Base-by-base conservation (phyloP, 2,329 filamentous ascomycete species). In the Arthrinium puccinioides region DNA sequence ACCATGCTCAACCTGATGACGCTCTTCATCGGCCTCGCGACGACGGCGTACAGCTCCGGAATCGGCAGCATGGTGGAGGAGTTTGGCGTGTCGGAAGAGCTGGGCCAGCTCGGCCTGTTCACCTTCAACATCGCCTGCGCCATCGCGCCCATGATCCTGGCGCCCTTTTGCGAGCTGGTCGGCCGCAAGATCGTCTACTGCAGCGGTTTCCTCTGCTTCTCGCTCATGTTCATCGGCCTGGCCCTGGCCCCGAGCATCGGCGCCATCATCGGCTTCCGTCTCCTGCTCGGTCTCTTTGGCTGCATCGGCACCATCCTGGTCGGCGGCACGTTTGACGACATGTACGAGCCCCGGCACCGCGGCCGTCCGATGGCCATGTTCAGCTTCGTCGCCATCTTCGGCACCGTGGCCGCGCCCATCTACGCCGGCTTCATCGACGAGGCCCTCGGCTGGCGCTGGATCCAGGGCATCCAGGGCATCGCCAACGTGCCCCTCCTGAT, bases 361-460 rank as follows among this genome's bases (percentile, higher is more conserved):
- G 63, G 64, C 28, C 56, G 60, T 19, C 64, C 66, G 21, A 69
- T 70, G 64, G 64, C 67, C 9, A 58, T 61, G 37, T 70, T 70
- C 56, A 60, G 63, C 11, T 70, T 61, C 53, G 57, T 71, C 28
- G 66, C 67, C 43, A 70, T 70, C 38, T 60, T 70, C 39, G 70
- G 70, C 30, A 73, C 70, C 9, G 68, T 73, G 19, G 66, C 60
- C 5, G 70, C 70, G 4, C 70, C 70, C 26, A 71, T 73, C 46
- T 72, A 73, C 48, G 66, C 68, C 32, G 67, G 69, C 29, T 72
- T 72, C 57, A 71, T 74, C 49, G 67, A 72, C 50, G 57, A 70
- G 48, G 55, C 65, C 27, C 56, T 74, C 16, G 68, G 69, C 37
- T 73, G 70, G 70, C 57, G 70, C 38, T 74, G 70, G 70, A 63